A percentile compares a stretch with the other conserved stretches of the same genome.
phyloP scores from a whole-genome alignment of 2,329 filamentous ascomycete genomes.

The Hymenoscyphus occultus region DNA sequence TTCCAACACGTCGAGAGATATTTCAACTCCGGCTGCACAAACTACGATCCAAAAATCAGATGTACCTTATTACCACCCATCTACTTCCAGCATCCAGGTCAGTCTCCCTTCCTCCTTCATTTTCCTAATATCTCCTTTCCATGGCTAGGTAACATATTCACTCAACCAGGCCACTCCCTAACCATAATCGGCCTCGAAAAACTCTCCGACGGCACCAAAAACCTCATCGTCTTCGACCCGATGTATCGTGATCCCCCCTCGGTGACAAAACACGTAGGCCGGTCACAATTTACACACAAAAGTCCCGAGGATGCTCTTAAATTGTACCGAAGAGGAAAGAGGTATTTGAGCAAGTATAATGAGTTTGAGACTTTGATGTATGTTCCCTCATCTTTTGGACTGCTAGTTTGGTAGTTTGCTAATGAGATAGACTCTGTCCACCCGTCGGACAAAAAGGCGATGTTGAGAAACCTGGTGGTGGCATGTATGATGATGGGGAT shows the following conservation, averaged over 20 bases:
- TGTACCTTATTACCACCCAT: constrained; percentile 75
- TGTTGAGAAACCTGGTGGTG: not conserved
- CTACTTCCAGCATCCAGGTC: constrained; percentile 82
- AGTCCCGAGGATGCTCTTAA: constrained; percentile 57
- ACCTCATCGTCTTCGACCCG: constrained; percentile 85
- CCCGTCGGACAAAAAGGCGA: not conserved
- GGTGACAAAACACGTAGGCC: constrained; percentile 58
- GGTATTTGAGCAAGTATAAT: constrained; percentile 66
- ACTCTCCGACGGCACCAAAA: constrained; percentile 57
- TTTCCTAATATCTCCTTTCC: not conserved
- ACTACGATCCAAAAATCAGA: constrained; percentile 59
- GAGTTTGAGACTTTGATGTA: constrained; percentile 80
- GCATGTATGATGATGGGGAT: not conserved
- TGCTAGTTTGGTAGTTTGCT: too few relatives aligned
- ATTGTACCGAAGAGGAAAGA: constrained; percentile 67
- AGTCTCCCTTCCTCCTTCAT: not conserved
- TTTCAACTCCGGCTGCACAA: constrained; percentile 57
- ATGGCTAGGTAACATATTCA: constrained; percentile 6
- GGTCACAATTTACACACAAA: constrained; percentile 42
- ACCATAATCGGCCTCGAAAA: constrained; percentile 85
- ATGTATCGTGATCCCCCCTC: constrained; percentile 68
- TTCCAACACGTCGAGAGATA: constrained; percentile 69
- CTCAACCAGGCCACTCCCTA: constrained; percentile 71
- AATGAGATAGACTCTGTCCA: not conserved
- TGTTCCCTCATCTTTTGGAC: too few relatives aligned